These are phyloP conservation scores for Aspergillus mulundensis DNA, from an alignment of 495 filamentous ascomycete genomes.

Conservation along the genomic window DNA sequence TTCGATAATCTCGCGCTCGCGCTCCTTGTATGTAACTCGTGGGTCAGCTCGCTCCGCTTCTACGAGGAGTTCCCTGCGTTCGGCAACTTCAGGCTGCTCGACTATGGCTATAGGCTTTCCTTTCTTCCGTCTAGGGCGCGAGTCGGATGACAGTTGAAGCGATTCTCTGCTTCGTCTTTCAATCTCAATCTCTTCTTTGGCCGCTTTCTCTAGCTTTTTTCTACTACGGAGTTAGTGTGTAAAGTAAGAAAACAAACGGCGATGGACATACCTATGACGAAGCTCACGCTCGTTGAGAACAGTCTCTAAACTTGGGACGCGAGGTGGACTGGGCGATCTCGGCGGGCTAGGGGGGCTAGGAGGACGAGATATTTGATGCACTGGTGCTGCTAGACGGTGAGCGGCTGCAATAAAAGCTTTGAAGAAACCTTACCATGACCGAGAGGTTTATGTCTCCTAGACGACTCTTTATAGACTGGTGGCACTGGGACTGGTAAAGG, in stretches of 20 bases:
- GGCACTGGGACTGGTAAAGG: constrained; percentile 8
- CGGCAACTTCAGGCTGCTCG: constrained; percentile 4
- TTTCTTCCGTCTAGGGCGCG: constrained; percentile 11
- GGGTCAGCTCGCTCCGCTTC: constrained; percentile 1
- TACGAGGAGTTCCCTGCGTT: constrained; percentile 10
- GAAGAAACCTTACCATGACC: constrained; percentile 4
- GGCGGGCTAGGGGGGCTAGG: constrained; percentile 10
- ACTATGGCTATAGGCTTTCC: constrained; percentile 7
- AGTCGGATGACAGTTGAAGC: constrained; percentile 2
- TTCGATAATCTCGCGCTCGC: constrained; percentile 15
- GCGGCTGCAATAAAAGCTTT: neutral
- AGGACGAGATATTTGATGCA: neutral
- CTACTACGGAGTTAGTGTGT: constrained; percentile 3
- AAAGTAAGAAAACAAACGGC: neutral
- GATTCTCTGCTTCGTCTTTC: constrained; percentile 9
- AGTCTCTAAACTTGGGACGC: constrained; percentile 13
- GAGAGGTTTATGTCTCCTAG: neutral
- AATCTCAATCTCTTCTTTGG: constrained; percentile 12
- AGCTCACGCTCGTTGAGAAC: constrained; percentile 13
- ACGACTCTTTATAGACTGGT: constrained; percentile 3
- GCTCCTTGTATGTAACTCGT: constrained; percentile 5
- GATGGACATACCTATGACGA: constrained; percentile 10
- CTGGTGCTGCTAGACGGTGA: neutral
- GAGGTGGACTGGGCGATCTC: constrained; percentile 12
- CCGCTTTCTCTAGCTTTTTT: constrained; percentile 1